Evolutionary conservation across 139 green algal genomes (phyloP).

Genomic region (Coelastrella sp.): DNA sequence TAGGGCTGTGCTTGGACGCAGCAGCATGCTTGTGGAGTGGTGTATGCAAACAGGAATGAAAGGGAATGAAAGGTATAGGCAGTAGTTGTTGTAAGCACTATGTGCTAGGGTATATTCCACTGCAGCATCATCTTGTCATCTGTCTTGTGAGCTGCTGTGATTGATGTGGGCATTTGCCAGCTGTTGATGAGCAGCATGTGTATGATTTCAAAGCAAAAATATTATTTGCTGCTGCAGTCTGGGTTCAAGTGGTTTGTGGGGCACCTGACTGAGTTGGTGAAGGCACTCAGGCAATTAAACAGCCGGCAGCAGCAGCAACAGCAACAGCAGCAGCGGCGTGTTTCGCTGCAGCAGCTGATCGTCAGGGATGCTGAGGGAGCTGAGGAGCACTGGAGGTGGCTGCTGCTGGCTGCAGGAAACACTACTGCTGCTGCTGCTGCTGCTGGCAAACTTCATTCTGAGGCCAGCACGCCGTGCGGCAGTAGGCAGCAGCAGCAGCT

Average conservation of each 20-base stretch:
- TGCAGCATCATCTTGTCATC: no score
- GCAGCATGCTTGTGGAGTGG: no score
- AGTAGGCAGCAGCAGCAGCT: no score
- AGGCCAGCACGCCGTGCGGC: no score
- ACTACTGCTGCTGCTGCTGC: neutral
- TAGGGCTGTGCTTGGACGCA: no score
- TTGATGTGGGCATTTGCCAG: no score
- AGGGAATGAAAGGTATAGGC: no score
- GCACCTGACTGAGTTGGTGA: neutral
- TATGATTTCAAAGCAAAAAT: neutral
- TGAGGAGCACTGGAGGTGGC: neutral
- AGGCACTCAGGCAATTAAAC: neutral
- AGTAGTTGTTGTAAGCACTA: no score
- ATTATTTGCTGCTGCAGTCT: neutral
- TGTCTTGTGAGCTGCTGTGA: no score
- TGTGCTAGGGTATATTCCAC: no score
- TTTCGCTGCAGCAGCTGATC: neutral
- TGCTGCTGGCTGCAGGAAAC: neutral
- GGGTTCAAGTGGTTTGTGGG: neutral
- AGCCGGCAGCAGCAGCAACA: neutral
- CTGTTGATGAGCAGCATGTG: neutral
- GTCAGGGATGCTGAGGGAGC: neutral
- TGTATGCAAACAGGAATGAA: no score
- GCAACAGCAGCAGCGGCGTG: neutral
- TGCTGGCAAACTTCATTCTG: neutral